Percentiles rank a stretch among this genome's conserved stretches.
phyloP scores from a whole-genome alignment of 2,329 filamentous ascomycete genomes.

The Arthroderma uncinatum region DNA sequence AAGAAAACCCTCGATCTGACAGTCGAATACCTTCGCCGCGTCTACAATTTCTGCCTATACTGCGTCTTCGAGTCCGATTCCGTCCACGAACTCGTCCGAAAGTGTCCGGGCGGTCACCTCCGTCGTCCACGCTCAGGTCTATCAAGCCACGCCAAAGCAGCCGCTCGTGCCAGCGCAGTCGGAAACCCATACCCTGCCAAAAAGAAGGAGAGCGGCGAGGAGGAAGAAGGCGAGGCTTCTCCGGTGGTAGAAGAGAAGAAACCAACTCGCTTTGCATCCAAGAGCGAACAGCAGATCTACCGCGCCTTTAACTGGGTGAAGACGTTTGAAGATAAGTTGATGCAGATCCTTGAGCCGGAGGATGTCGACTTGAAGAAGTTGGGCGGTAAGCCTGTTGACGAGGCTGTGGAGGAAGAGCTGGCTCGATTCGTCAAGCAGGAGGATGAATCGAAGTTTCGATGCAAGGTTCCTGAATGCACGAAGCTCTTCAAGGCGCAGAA shows the following conservation, averaged over 20 bases:
- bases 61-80: slow-evolving; percentile 98
- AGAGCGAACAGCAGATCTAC: slow-evolving; percentile 82
- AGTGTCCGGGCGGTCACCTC: slow-evolving; percentile 94
- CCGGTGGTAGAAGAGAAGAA: slow-evolving; percentile 60
- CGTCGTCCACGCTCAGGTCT: slow-evolving; percentile 79
- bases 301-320: slow-evolving; percentile 98
- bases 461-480: slow-evolving; percentile 88
- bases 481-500: slow-evolving; percentile 96
- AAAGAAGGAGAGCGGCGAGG: slow-evolving; percentile 48
- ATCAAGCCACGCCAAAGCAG: slow-evolving; percentile 68
- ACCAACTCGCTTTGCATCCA: slow-evolving; percentile 58
- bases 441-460: slow-evolving; percentile 92
- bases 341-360: slow-evolving; percentile 84
- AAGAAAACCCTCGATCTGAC: slow-evolving; percentile 95
- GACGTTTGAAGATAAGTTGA: slow-evolving; percentile 93
- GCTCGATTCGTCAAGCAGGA: slow-evolving; percentile 88
- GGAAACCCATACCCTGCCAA: slow-evolving; percentile 76
- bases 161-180: slow-evolving; percentile 70
- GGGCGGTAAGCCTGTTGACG: slow-evolving; percentile 75
- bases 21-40: slow-evolving; percentile 90
- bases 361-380: slow-evolving; percentile 79
- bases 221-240: slow-evolving; percentile 53
- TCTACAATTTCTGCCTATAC: slow-evolving; percentile 99
- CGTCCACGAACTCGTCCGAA: slow-evolving; percentile 85
- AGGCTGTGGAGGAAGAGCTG: slow-evolving; percentile 77